phyloP scores from a whole-genome alignment of 2,329 filamentous ascomycete genomes.

The Penicillium sp. region DNA sequence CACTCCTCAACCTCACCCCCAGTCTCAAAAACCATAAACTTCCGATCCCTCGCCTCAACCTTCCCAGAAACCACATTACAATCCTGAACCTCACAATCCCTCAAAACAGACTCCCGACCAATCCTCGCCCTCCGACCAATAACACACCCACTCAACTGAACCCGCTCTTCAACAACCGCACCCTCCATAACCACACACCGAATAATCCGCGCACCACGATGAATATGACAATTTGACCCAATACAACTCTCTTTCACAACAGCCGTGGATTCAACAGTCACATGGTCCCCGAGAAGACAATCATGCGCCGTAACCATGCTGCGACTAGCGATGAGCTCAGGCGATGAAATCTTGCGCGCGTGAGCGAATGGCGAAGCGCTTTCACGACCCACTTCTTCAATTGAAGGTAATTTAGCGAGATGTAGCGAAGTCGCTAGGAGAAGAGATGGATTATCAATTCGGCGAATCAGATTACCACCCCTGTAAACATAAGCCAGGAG shows the following conservation, averaged over 20 bases:
- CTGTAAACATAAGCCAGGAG: constrained; percentile 1
- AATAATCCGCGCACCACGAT: neutral
- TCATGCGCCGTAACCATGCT: neutral
- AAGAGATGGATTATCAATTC: constrained; percentile 1
- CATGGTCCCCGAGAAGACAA: constrained; percentile 1
- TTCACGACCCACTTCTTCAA: constrained; percentile 1
- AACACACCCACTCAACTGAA: neutral
- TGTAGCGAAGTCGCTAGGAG: neutral
- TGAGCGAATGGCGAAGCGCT: constrained; percentile 2
- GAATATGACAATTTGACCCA: constrained; percentile 1
- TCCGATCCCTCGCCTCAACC: neutral
- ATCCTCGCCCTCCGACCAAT: constrained; percentile 38
- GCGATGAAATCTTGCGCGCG: constrained; percentile 2
- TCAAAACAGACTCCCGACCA: neutral
- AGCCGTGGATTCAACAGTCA: neutral
- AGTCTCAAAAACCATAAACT: neutral
- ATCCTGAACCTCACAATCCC: neutral
- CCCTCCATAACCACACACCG: constrained; percentile 6
- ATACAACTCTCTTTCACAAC: constrained; percentile 6
- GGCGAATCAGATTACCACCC: neutral
- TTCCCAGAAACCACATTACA: neutral
- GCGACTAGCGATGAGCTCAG: neutral
- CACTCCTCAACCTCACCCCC: too few relatives aligned
- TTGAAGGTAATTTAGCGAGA: neutral
- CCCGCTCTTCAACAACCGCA: neutral